Evolutionary conservation across 371 early-diverging fungal species (phyloP), one percentile per base, ranked within the genome.

Genomic region (Fennellomyces sp.): DNA sequence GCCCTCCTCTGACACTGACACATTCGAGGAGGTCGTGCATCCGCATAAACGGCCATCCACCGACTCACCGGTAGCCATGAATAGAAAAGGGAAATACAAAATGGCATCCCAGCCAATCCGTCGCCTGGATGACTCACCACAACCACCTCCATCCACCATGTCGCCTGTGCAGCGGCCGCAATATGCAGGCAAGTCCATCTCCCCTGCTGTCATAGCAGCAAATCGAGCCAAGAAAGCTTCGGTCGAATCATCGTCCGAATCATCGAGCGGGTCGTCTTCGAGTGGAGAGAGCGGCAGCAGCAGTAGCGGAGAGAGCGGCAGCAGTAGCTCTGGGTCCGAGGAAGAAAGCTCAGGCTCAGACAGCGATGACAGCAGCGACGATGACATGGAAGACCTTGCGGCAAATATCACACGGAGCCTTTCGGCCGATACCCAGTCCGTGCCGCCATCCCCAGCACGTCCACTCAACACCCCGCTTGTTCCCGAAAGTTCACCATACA

Each of bases 41-140:
- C 56, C 25, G 15, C 25, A 27, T 0, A 12, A 28, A 5, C 58
- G 48, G 15, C 45, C 58, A 8, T 5, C 45, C 0, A 55, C 35
- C 30, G 56, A 21, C 30, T 45, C 45, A 45, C 45, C 45, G 8
- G 51, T 10, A 11, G 7, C 51, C 11, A 50, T 5, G 29, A 50
- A 28, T 7, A 21, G 23, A 21, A 33, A 54, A 39, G 54, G 59
- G 7, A 58, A 58, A 52, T 36, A 23, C n/a, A 52, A 58, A 28
- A 58, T 64, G 58, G 64, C 64, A 29, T 64, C 64, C 5, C 54
- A 52, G 15, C 64, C 64, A 6, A 64, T 64, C 27, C 41, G 52
- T 11, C 53, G 54, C 15, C 30, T 54, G 2, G 59, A 64, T 36
- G 52, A 48, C 8, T 36, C 50, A 19, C 42, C 64, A 36, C 56